These are phyloP conservation scores for Anthracocystis panici-leucophaei DNA, from an alignment of 1,284 basidiomycete species.

Conservation along the genomic window DNA sequence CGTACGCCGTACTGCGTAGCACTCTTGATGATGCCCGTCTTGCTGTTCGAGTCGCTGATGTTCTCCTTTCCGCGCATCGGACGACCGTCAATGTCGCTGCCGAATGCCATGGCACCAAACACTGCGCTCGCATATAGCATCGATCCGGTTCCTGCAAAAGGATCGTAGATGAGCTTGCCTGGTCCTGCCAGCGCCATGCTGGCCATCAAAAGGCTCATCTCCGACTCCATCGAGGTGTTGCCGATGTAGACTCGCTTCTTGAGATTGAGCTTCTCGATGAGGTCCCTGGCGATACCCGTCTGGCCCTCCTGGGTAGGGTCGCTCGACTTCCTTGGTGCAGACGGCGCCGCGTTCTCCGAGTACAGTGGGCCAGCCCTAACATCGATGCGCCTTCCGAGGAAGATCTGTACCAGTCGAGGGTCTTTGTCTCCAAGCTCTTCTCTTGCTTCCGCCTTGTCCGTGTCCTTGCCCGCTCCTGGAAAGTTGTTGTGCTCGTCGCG, in stretches of 20 bases:
- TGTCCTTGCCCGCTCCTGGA: slow-evolving; percentile 37
- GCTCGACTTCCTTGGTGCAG: slow-evolving; percentile 41
- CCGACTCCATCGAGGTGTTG: slow-evolving; percentile 98
- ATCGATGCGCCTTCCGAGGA: slow-evolving; percentile 52
- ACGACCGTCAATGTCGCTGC: slow-evolving; percentile 96
- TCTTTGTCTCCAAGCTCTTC: slow-evolving; percentile 55
- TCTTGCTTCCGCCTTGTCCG: slow-evolving; percentile 26
- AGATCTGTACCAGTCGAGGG: slow-evolving; percentile 60
- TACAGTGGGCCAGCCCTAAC: slow-evolving; percentile 27
- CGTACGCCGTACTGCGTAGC: slow-evolving; percentile 87
- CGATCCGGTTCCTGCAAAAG: slow-evolving; percentile 95
- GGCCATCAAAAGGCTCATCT: slow-evolving; percentile 93
- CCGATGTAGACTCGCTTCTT: slow-evolving; percentile 90
- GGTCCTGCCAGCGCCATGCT: slow-evolving; percentile 89
- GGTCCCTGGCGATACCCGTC: slow-evolving; percentile 50
- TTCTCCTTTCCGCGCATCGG: slow-evolving; percentile 91
- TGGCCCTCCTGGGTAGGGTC: slow-evolving; percentile 51
- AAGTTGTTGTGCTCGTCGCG: slow-evolving; percentile 43
- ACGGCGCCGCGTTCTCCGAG: slow-evolving; percentile 17
- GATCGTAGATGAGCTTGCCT: slow-evolving; percentile 93
- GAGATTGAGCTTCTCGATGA: slow-evolving; percentile 74
- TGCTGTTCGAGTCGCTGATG: slow-evolving; percentile 64
- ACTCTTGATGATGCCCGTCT: slow-evolving; percentile 77
- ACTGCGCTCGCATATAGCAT: slow-evolving; percentile 81
- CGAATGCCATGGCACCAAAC: slow-evolving; percentile 88